Evolutionary conservation across 192 early-diverging fungal species (phyloP), one percentile per base, ranked within the genome.

Genomic region (Polychytrium aggregatum): DNA sequence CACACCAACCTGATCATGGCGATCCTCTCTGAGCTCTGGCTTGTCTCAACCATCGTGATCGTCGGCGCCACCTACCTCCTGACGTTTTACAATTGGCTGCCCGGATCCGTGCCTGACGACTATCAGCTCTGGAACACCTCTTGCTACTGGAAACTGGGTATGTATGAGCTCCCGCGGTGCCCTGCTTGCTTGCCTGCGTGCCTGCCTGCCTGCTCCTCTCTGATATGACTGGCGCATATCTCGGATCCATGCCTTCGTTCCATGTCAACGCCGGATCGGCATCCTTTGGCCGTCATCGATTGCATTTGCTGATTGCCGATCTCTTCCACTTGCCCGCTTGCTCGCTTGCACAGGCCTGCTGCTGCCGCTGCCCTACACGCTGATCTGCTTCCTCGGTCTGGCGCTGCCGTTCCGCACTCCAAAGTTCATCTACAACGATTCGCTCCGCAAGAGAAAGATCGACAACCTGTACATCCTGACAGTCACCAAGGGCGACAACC

Each of bases 381-480:
- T 74, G 30, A 57, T 77, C 52, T 77, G 74, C 58, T 69, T 77
- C 53, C 52, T 63, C 31, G 74, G 74, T 30, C 61, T 77, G 25
- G 48, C 56, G 13, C 34, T 77, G 20, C 74, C 74, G 17, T 60
- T 66, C 53, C 64, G 57, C 48, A 71, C 67, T 20, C 58, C 69
- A 0, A 62, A 61, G 37, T 58, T 56, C 37, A 43, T 64, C 30
- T 17, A 14, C 27, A 46, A 40, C 22, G 45, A 21, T 26, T n/a
- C 33, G 1, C 25, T 37, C 10, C 46, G 36, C 25, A 51, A 51
- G 2, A 60, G 74, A 9, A 56, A 63, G 0, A 39, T 70, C 38
- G 70, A 77, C 48, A 77, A 77, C 68, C 56, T 77, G 29, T 77
- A 77, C 62, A 67, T 77, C 40, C 48, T 72, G 24, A 73, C 70